Conservation (phyloP, 768 basidiomycete genomes). For the Russula foetens region DNA sequence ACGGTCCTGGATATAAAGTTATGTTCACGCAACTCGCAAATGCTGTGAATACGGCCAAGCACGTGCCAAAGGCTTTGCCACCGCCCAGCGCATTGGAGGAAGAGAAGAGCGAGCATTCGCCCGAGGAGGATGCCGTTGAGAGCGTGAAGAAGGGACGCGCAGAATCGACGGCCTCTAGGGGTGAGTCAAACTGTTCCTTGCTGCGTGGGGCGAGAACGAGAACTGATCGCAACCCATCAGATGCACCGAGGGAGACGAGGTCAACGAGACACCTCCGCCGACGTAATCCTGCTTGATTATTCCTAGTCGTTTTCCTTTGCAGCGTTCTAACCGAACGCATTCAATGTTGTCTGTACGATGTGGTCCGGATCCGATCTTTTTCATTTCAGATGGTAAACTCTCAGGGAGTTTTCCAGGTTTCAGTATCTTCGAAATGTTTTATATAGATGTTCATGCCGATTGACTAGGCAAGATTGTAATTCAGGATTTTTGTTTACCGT, state of each 20-base stretch:
- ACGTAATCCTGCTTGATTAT: constrained; percentile 4
- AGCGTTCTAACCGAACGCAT: not conserved
- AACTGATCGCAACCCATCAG: not conserved
- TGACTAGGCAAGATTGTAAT: not conserved
- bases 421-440: not conserved
- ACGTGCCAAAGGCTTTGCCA: not conserved
- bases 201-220: not conserved
- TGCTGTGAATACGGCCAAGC: not conserved
- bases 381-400: not conserved
- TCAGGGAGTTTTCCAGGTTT: not conserved
- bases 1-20: constrained; percentile 25
- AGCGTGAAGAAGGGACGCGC: not conserved
- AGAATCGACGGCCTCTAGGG: not conserved
- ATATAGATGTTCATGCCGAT: not conserved
- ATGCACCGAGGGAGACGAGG: not conserved
- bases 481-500: no score
- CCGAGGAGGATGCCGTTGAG: not conserved
- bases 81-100: not conserved
- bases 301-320: not conserved
- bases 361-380: not conserved
- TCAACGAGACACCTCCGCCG: constrained; percentile 1
- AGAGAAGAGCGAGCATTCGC: not conserved
- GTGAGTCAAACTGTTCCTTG: not conserved
- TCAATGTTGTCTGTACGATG: not conserved
- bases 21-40: not conserved